Evolutionary conservation across 805 yeast species (phyloP).

Genomic region (Ogataea kodamae): DNA sequence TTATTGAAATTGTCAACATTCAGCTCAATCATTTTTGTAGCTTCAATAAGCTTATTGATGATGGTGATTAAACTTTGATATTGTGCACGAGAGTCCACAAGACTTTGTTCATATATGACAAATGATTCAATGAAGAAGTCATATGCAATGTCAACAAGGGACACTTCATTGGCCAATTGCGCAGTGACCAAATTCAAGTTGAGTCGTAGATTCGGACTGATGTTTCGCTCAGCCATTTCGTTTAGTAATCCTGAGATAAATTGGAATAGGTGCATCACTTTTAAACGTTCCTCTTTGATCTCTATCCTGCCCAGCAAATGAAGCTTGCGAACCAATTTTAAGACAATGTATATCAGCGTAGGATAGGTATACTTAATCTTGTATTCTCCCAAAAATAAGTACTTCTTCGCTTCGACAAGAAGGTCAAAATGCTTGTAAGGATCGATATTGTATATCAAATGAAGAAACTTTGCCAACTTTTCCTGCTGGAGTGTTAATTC

Average conservation of each 20-base stretch:
- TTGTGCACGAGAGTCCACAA: conserved; percentile 47
- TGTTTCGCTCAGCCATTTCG: conserved; percentile 50
- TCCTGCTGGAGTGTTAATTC: conserved; percentile 51
- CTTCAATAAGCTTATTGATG: conserved; percentile 42
- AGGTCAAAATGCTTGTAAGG: conserved; percentile 44
- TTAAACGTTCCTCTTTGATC: conserved; percentile 22
- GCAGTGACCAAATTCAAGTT: conserved; percentile 65
- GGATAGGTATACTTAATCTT: conserved; percentile 71
- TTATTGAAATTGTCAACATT: conserved; percentile 69
- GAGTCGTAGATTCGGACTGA: conserved; percentile 34
- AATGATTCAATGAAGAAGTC: conserved; percentile 89
- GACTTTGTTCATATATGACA: conserved; percentile 69
- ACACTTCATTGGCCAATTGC: conserved; percentile 72
- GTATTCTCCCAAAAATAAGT: conserved; percentile 50
- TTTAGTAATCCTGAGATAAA: conserved; percentile 65
- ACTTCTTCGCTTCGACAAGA: conserved; percentile 42
- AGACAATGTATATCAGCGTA: conserved; percentile 59
- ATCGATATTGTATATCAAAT: conserved; percentile 52
- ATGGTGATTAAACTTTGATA: conserved; percentile 47
- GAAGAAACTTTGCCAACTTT: conserved; percentile 65
- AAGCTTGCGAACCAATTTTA: conserved; percentile 55
- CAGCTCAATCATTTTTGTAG: conserved; percentile 38
- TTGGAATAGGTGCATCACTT: conserved; percentile 50
- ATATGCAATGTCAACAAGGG: conserved; percentile 68
- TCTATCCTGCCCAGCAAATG: conserved; percentile 27